Evolutionary conservation across 2,329 filamentous ascomycete genomes (phyloP).

Genomic region (Diaporthe destruens): DNA sequence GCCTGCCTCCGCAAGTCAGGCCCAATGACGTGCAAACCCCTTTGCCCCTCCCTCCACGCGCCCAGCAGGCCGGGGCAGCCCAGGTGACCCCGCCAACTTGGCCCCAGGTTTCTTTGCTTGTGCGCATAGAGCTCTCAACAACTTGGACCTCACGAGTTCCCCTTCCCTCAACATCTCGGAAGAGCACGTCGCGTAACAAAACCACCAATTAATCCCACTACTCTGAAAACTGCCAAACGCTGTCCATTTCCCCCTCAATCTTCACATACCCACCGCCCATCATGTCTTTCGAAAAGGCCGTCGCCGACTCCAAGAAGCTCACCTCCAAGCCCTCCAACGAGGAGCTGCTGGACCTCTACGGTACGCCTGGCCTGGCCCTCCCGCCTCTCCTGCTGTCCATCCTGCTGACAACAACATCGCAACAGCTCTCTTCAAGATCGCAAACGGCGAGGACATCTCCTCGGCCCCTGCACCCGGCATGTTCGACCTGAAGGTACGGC

Average conservation of each 20-base stretch:
- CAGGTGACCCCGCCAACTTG: constrained; percentile 29
- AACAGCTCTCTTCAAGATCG: constrained; percentile 72
- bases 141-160: neutral
- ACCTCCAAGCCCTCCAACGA: constrained; percentile 73
- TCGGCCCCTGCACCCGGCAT: constrained; percentile 72
- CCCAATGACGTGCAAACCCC: constrained; percentile 27
- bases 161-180: constrained; percentile 23
- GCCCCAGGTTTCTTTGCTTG: constrained; percentile 5
- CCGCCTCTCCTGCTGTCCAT: neutral
- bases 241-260: neutral
- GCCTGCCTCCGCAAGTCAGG: constrained; percentile 15
- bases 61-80: constrained; percentile 26
- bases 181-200: neutral
- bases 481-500: constrained; percentile 76
- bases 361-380: constrained; percentile 52
- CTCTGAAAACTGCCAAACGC: neutral
- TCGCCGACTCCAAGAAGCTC: constrained; percentile 75
- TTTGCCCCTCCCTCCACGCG: constrained; percentile 18
- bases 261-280: constrained; percentile 40
- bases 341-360: constrained; percentile 74
- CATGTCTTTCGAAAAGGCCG: constrained; percentile 69
- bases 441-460: constrained; percentile 67
- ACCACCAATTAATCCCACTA: neutral
- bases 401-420: constrained; percentile 1
- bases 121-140: constrained; percentile 23